Base-by-base conservation (phyloP, 371 early-diverging fungal species). In the Circinella umbellata region DNA sequence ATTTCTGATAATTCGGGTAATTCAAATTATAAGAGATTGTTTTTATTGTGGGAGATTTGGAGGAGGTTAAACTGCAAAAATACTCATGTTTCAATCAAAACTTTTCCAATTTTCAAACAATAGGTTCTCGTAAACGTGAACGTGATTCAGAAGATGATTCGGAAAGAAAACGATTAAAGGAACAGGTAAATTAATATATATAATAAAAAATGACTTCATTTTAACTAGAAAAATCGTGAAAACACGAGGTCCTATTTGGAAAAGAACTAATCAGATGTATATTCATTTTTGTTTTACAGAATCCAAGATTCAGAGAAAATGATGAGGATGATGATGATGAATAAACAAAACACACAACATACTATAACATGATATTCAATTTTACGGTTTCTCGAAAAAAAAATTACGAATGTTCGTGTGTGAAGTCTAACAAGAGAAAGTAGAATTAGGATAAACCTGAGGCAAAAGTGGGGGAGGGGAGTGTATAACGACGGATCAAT, bases 231-330 rank as follows among this genome's bases (percentile, higher is more conserved):
- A 27, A 27, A 27, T 27, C 2, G 27, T 27, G 27, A 27, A 27
- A 27, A 27, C 27, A 27, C 27, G 2, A 27, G 27, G 27, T 27
- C 27, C 27, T 27, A 27, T 27, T 27, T 27, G 27, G 27, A 27
- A 27, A 27, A 27, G 27, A 27, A 27, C 27, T 27, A 27, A 27
- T 27, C 27, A 27, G n/a, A 13, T 38, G 20, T 10, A 37, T 49
- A n/a, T 39, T 6, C 3, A 11, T 42, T 42, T 42, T 27, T 27
- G 27, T 27, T 27, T 11, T 42, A 42, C 68, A 82, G 78, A 88
- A 88, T 60, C 89, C 89, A 57, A 82, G 89, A 39, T 88, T 88
- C 73, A 80, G 89, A 73, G 89, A 88, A 66, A 76, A 80, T 54
- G 78, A 86, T 15, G 86, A 79, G 5, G 82, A 86, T 8, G 89